Evolutionary conservation across 2,329 filamentous ascomycete genomes (phyloP), one percentile per base, ranked within the genome.

Genomic region (Talaromyces marneffei): DNA sequence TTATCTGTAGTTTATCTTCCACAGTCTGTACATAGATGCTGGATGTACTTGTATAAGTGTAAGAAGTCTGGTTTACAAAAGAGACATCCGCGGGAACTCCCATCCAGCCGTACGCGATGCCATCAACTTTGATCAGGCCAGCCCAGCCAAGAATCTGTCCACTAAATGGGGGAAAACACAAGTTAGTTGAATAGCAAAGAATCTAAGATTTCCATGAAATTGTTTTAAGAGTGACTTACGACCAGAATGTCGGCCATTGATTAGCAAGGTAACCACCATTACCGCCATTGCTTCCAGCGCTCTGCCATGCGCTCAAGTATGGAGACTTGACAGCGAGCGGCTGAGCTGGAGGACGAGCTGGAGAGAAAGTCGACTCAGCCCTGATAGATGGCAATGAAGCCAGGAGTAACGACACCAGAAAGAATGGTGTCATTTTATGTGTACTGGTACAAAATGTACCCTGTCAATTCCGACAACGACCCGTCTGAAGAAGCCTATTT

Each of bases 311-410:
- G 70, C 84, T 91, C 16, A 92, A 75, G 66, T 92, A 93, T 0
- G 90, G 90, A 9, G 86, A 88, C 64, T 85, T 86, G 48, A 92
- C 89, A 46, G 88, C 88, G 35, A 93, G 74, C 12, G 90, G 89
- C 29, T 89, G 79, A 1, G 88, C 82, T 16, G 88, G 88, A 44
- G 87, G 87, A 6, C 86, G 80, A 37, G 84, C 82, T 35, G 87
- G 87, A 37, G 76, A 79, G 69, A 89, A 90, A 1, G 79, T 84
- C 9, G 86, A 88, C 20, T 59, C 54, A 5, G 72, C 72, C 52
- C 59, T 63, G 33, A 66, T 48, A 62, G 10, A 65, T 23, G 66
- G 63, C 48, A 67, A 66, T 16, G 72, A 57, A 25, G 67, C 68
- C 55, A 66, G 57, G 10, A 69, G 62, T 53, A 72, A 61, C 8